Conservation (phyloP, 1,139 yeast species). For the Zygoascus meyerae region DNA sequence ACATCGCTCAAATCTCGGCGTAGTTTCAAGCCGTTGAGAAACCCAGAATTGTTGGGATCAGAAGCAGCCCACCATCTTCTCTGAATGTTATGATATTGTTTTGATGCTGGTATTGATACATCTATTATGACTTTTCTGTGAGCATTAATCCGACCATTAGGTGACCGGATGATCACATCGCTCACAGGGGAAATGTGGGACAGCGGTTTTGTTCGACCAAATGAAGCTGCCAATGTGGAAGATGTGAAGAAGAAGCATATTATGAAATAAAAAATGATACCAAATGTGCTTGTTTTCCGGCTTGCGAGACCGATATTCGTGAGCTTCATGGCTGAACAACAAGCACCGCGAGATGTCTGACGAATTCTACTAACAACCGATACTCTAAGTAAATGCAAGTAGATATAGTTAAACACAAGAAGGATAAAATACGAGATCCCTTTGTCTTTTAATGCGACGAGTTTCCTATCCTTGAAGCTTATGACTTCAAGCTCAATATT, state of each 20-base stretch:
- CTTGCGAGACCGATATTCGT: too few species aligned
- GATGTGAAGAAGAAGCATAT: not conserved
- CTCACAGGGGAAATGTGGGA: slow-evolving; percentile 23
- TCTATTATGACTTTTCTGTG: slow-evolving; percentile 17
- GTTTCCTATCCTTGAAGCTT: too few species aligned
- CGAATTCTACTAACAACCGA: too few species aligned
- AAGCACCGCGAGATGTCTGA: too few species aligned
- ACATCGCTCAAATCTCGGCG: slow-evolving; percentile 5
- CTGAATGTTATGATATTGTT: slow-evolving; percentile 25
- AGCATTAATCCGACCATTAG: slow-evolving; percentile 9
- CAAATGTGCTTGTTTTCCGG: too few species aligned
- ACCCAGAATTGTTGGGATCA: slow-evolving; percentile 26
- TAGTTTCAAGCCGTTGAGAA: slow-evolving; percentile 1
- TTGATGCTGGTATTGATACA: slow-evolving; percentile 24
- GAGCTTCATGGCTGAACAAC: too few species aligned
- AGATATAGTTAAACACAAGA: too few species aligned
- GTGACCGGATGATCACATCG: slow-evolving; percentile 16
- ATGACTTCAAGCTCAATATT: too few species aligned
- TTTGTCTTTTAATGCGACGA: too few species aligned
- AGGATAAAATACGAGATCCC: too few species aligned
- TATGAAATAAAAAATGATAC: not conserved
- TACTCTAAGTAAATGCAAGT: too few species aligned
- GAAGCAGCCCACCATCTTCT: slow-evolving; percentile 32
- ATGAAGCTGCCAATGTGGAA: slow-evolving; percentile 12
- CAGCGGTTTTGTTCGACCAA: slow-evolving; percentile 21